phyloP scores from a whole-genome alignment of 106 monocot species.

The Gastrodia elata region DNA sequence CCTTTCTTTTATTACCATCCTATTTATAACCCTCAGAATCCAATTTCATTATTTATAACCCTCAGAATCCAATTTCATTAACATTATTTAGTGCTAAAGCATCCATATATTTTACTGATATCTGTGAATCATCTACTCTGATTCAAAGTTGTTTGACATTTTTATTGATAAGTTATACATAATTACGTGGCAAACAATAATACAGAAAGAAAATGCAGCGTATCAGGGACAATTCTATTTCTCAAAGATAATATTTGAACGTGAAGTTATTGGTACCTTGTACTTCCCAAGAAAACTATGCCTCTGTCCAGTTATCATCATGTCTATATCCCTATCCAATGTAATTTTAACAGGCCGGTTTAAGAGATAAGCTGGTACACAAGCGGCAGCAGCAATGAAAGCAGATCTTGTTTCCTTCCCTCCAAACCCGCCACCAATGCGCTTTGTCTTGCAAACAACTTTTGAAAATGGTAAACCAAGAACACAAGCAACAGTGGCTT shows the following conservation, averaged over 20 bases:
- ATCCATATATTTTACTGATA: neutral
- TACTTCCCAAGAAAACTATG: conserved; percentile 92
- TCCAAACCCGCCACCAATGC: conserved; percentile 99
- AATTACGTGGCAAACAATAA: neutral
- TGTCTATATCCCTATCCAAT: conserved; percentile 87
- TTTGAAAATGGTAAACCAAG: conserved; percentile 87
- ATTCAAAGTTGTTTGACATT: neutral
- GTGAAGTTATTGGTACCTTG: conserved; percentile 40
- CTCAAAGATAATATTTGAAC: neutral
- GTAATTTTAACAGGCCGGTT: conserved; percentile 74
- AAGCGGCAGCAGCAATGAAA: conserved; percentile 82
- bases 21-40: neutral
- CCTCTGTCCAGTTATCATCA: conserved; percentile 88
- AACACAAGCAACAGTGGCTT: conserved; percentile 59
- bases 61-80: neutral
- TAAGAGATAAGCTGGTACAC: conserved; percentile 71
- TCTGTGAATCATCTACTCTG: neutral
- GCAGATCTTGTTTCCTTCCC: conserved; percentile 94
- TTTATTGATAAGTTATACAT: neutral
- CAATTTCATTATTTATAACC: neutral
- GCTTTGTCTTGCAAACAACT: conserved; percentile 94
- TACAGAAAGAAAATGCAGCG: neutral
- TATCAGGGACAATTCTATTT: neutral
- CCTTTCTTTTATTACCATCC: neutral
- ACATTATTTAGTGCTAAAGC: neutral